Base-by-base conservation (phyloP, 73 alveolate species). In the Paramecium biaurelia region DNA sequence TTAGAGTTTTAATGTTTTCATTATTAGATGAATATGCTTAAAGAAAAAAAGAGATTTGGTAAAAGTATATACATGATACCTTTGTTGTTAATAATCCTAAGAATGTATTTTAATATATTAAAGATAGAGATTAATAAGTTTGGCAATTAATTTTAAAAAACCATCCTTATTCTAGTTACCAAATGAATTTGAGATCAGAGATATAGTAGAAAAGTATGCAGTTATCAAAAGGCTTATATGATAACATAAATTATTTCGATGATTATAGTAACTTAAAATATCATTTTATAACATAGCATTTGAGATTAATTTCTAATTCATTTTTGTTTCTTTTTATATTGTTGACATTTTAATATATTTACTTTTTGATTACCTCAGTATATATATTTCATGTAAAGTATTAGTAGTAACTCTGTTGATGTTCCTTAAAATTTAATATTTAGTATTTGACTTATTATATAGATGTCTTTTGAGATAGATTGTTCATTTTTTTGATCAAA, bases 21-120 rank as follows among this genome's bases (percentile, higher is more conserved):
- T 34, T 72, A 72, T 35, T 72, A 38, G 86, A 72, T 20, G 86
- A 72, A 72, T 72, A 72, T 72, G 84, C 84, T 63, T 63, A 26
- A 32, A 24, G 26, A 63, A 63, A 63, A 26, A 63, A 63, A 15
- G 45, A 63, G 45, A 63, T 63, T 14, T 63, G 84, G 84, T 63
- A 63, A 26, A 63, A 63, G 4, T 63, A 30, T 32, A 63, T 63
- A 2, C 84, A 63, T 63, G 84, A 63, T 63, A 63, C 84, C 4
- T 63, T 30, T 63, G 84, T 63, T 63, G 84, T 63, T 30, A 63
- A 63, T 63, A 63, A 63, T 63, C 84, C 84, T 12, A 63, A 32
- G 11, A 63, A 63, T 63, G 84, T 63, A 63, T 12, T 63, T 63
- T 8, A 63, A 26, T 63, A 2, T 30, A 24, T 63, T 63, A 6